Conservation (phyloP, 257 asterid genomes). For the Ehretia macrophylla region DNA sequence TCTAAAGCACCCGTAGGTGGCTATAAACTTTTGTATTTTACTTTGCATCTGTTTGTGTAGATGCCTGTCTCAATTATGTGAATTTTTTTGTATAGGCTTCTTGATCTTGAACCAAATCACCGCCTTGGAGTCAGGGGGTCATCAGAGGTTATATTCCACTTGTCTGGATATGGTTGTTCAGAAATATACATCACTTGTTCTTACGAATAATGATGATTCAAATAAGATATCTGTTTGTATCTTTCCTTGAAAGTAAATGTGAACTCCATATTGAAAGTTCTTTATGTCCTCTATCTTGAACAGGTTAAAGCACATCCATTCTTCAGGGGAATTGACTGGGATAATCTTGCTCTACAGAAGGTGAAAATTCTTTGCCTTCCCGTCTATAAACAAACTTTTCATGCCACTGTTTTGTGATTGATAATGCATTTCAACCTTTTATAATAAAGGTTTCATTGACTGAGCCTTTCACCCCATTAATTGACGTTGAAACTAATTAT, state of each 20-base stretch:
- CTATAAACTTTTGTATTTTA: neutral
- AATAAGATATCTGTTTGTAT: neutral
- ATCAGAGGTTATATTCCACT: constrained; percentile 53
- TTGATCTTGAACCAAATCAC: constrained; percentile 71
- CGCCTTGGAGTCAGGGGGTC: constrained; percentile 94
- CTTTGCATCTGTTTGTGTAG: neutral
- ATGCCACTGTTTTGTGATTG: neutral
- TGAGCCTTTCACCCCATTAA: neutral
- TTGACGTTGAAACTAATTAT: too few species aligned
- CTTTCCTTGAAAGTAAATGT: neutral
- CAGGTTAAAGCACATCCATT: constrained; percentile 88
- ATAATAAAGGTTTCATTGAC: neutral
- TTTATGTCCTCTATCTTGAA: constrained; percentile 19
- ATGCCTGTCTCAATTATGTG: neutral
- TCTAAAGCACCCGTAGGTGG: neutral
- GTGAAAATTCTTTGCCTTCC: constrained; percentile 21
- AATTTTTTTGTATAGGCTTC: constrained; percentile 49
- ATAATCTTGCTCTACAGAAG: constrained; percentile 78
- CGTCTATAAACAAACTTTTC: neutral
- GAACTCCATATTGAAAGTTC: constrained; percentile 6
- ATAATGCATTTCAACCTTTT: too few species aligned
- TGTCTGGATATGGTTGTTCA: neutral
- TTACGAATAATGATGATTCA: neutral
- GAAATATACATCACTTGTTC: neutral
- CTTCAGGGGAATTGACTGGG: constrained; percentile 94